A percentile compares a stretch with the other conserved stretches of the same genome.
phyloP scores from a whole-genome alignment of 2,329 filamentous ascomycete species.

The Chaetomium strumarium region DNA sequence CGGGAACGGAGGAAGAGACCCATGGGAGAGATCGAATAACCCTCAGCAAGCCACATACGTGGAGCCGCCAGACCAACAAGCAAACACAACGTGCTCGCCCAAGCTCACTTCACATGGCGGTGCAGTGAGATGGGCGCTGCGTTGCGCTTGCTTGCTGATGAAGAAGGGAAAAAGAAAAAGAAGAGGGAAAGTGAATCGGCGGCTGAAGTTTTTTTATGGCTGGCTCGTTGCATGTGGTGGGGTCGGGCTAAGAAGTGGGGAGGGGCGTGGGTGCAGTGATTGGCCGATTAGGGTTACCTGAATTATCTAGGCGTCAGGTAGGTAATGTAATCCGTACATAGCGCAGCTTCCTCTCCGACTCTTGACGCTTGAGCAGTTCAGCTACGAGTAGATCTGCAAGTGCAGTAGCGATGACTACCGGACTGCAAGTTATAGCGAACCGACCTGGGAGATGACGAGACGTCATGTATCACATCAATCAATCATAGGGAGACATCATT shows the following conservation, averaged over 20 bases:
- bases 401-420: neutral
- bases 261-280: neutral
- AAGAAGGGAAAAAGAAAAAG: slow-evolving; percentile 7
- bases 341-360: too few species aligned
- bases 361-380: too few species aligned
- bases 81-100: slow-evolving; percentile 30
- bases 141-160: slow-evolving; percentile 8
- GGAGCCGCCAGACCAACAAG: slow-evolving; percentile 41
- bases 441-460: too few species aligned
- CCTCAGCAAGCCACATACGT: slow-evolving; percentile 47
- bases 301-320: too few species aligned
- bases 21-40: slow-evolving; percentile 38
- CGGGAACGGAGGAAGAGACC: slow-evolving; percentile 50
- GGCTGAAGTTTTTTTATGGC: neutral
- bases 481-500: neutral
- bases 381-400: too few species aligned
- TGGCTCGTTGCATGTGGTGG: neutral
- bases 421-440: neutral
- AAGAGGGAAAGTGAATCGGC: slow-evolving; percentile 1
- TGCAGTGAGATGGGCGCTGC: slow-evolving; percentile 31
- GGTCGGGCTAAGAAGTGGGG: neutral
- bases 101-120: slow-evolving; percentile 43
- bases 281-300: slow-evolving; percentile 3
- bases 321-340: too few species aligned
- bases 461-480: neutral